Conservation (phyloP, 306 rosid genomes). For the Cyamopsis tetragonoloba region DNA sequence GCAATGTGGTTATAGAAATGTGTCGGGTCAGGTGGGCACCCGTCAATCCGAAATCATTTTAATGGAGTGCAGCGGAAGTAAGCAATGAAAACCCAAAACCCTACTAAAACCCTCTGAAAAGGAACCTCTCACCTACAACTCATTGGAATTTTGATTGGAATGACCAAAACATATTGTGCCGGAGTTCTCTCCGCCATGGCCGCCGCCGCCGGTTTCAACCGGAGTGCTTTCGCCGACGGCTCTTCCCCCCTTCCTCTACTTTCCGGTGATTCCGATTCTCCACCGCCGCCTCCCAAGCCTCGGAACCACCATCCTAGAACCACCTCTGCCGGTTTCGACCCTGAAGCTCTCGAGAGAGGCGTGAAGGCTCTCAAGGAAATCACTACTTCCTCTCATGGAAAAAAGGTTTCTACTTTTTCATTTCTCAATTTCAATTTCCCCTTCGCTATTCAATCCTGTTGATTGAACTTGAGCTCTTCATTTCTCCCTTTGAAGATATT, state of each 20-base stretch:
- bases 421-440: neutral
- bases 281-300: conserved; percentile 44
- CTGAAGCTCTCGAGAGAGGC: conserved; percentile 74
- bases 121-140: no score
- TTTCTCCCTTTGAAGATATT: conserved; percentile 40
- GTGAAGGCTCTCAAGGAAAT: conserved; percentile 57
- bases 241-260: conserved; percentile 17
- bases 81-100: no score
- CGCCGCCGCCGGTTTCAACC: conserved; percentile 30
- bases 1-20: no score
- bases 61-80: no score
- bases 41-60: no score
- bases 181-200: conserved; percentile 58
- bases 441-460: neutral
- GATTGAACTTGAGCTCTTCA: neutral
- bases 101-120: no score
- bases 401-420: conserved; percentile 48
- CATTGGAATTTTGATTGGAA: no score
- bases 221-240: conserved; percentile 50
- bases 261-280: conserved; percentile 21
- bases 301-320: conserved; percentile 86
- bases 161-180: conserved; percentile 54
- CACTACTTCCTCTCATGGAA: conserved; percentile 50
- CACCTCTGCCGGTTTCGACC: conserved; percentile 86
- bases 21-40: no score